Conservation (phyloP, 1,284 basidiomycete genomes). For the Tilletia indica region DNA sequence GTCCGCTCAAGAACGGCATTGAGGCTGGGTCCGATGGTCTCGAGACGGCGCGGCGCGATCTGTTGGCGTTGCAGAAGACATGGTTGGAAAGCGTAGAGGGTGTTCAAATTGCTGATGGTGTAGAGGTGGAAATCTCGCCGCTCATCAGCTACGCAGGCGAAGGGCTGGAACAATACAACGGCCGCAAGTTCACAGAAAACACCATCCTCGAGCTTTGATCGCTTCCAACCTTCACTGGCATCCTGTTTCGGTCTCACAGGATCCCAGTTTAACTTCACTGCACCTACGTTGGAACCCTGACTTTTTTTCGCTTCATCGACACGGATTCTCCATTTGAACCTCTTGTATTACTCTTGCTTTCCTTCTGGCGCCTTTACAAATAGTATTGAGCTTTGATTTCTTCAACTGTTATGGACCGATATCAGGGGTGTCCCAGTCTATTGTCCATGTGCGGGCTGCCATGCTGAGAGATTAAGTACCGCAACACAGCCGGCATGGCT, state of each 20-base stretch:
- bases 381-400: not conserved
- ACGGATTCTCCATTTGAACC: not conserved
- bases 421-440: not conserved
- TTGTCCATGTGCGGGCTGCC: not conserved
- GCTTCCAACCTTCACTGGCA: not conserved
- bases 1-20: slow-evolving; percentile 94
- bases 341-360: not conserved
- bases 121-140: slow-evolving; percentile 89
- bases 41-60: slow-evolving; percentile 81
- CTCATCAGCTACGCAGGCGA: slow-evolving; percentile 86
- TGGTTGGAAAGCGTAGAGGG: slow-evolving; percentile 76
- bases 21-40: slow-evolving; percentile 91
- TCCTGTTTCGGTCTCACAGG: too few species aligned
- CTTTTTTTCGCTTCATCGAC: not conserved
- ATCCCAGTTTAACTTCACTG: too few species aligned
- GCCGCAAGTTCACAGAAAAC: slow-evolving; percentile 66
- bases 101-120: slow-evolving; percentile 67
- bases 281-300: not conserved
- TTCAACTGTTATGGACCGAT: not conserved
- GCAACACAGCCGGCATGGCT: not conserved
- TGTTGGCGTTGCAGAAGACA: slow-evolving; percentile 82
- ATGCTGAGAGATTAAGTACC: not conserved
- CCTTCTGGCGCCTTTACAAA: too few species aligned
- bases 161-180: slow-evolving; percentile 75
- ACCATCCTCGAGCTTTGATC: slow-evolving; percentile 19